phyloP scores from a whole-genome alignment of 371 early-diverging fungal species.

The Batkoa obscura region DNA sequence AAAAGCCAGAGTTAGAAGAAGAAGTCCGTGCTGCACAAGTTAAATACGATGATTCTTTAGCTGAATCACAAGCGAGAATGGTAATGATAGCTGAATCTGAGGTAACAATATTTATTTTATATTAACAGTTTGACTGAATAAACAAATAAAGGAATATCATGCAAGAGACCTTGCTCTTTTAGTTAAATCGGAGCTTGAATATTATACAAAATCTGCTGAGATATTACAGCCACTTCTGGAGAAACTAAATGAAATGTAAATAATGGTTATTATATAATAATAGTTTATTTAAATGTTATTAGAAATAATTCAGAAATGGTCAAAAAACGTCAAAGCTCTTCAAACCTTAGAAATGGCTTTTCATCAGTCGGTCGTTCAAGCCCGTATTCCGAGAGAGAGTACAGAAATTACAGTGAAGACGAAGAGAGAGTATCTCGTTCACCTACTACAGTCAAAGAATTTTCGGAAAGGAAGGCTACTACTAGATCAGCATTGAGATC shows the following conservation, averaged over 20 bases:
- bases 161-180: not conserved
- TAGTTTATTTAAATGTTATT: too few relatives aligned
- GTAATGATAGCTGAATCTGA: slow-evolving; percentile 41
- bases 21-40: slow-evolving; percentile 69
- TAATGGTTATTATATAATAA: not conserved
- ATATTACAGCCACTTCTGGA: not conserved
- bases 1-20: slow-evolving; percentile 74
- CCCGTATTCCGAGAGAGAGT: not conserved
- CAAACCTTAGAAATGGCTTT: too few relatives aligned
- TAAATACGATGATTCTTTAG: slow-evolving; percentile 78
- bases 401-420: not conserved
- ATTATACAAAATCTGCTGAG: not conserved
- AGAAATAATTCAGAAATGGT: too few relatives aligned
- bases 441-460: too few relatives aligned
- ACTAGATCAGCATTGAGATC: too few relatives aligned
- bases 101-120: slow-evolving; percentile 14
- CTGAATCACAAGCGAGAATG: slow-evolving; percentile 44
- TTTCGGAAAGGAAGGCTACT: too few relatives aligned
- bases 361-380: not conserved
- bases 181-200: not conserved
- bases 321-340: too few relatives aligned
- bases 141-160: not conserved
- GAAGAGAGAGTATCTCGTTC: not conserved
- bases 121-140: not conserved
- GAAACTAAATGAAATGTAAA: slow-evolving; percentile 5